Base-by-base conservation (phyloP, 768 basidiomycete genomes). In the Tubosaeta brunneosetosa region DNA sequence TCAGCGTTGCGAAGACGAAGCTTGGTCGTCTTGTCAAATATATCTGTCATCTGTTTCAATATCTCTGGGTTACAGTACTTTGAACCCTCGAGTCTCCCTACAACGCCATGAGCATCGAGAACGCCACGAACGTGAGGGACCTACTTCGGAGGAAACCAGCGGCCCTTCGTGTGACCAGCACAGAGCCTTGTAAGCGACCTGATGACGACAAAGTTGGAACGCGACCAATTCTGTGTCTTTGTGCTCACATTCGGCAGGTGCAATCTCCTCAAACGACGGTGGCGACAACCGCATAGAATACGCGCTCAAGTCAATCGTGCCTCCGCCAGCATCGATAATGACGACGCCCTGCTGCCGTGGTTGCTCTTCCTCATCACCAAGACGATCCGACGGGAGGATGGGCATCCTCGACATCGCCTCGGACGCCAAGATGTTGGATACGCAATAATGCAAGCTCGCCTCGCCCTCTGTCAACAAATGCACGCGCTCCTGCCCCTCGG, bases 381-480 rank as follows among this genome's bases (percentile, higher is more conserved):
- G 14, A 3, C 44, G 43, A 33, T 61, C 71, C 59, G 55, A 37
- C 38, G 52, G 38, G n/a, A 57, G 3, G n/a, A 57, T 60, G 8
- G 64, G 52, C 27, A 56, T 56, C 40, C 31, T 58, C 8, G 55
- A 57, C 42, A 65, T 22, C 29, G 48, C 10, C 13, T 77, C 72
- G 6, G 66, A 71, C 1, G 74, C 71, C 12, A 80, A 55, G 0
- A 78, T 74, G 49, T 72, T 77, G 29, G 72, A 66, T 17, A 83
- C 71, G 49, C 81, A 83, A 58, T 74, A 84, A 55, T 84, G 78
- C 12, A 84, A 61, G 57, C 79, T 81, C 0, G 83, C 83, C 56
- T 85, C 83, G 0, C 83, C 83, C 55, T 85, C 83, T 0, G 82
- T 84, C n/a, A 84, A 73, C 50, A 85, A 77, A 1, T 74, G 75